phyloP scores from a whole-genome alignment of 441 rosid species.

The Gossypium gossypioides region DNA sequence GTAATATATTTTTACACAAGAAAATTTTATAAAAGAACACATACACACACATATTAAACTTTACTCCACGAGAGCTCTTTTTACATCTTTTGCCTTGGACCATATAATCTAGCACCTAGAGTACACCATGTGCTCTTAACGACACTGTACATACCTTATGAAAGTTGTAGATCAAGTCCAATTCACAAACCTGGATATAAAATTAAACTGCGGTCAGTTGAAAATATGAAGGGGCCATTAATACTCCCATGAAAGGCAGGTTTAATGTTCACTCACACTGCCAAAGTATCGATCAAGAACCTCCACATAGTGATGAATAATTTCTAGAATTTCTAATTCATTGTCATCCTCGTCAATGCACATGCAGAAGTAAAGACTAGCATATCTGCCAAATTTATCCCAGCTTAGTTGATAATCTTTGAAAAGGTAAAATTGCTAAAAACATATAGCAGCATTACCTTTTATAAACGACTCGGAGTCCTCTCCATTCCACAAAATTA shows the following conservation, averaged over 20 bases:
- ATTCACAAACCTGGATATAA: conserved; percentile 57
- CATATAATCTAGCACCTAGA: background rate
- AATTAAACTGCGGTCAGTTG: conserved; percentile 3
- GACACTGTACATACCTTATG: conserved; percentile 40
- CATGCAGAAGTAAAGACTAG: conserved; percentile 98
- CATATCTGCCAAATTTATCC: conserved; percentile 46
- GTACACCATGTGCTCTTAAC: background rate
- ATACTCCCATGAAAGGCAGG: background rate
- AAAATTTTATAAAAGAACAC: background rate
- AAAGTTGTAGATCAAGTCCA: conserved; percentile 76
- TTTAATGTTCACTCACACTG: conserved; percentile 54
- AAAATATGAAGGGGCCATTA: background rate
- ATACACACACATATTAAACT: background rate
- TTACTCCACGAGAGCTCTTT: background rate
- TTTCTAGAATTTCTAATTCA: conserved; percentile 78
- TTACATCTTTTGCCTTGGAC: background rate
- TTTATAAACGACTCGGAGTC: conserved; percentile 80
- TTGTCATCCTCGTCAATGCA: conserved; percentile 89
- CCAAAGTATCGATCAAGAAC: conserved; percentile 93
- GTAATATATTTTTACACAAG: background rate
- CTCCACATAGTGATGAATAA: conserved; percentile 93
- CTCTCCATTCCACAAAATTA: conserved; percentile 95
- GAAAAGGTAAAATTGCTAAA: background rate
- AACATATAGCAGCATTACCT: conserved; percentile 36
- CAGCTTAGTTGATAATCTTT: conserved; percentile 4